Base-by-base conservation (phyloP, 768 basidiomycete genomes). In the Tulasnella calospora region DNA sequence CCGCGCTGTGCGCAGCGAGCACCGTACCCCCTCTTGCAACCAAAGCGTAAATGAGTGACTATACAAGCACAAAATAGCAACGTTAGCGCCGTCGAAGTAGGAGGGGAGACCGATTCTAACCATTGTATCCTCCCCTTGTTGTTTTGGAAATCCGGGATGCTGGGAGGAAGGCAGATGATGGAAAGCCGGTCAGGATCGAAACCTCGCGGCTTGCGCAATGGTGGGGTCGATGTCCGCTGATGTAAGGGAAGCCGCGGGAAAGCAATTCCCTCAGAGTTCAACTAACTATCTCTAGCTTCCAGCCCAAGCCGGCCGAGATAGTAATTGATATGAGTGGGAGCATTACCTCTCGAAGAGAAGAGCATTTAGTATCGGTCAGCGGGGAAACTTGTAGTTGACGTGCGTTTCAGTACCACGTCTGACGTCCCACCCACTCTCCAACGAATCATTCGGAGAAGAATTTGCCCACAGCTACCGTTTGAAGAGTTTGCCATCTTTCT, bases 1-100 rank as follows among this genome's bases (percentile, higher is more conserved):
- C 93, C 12, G 89, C 89, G 81, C 92, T 90, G 83, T 95, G 91
- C 82, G 96, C 95, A 23, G 94, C 95, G n/a, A 98, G 88, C 80
- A 98, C 91, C 23, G 89, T 90, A 13, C 91, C 91, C 1, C 84
- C 94, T 82, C 90, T 88, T 47, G 95, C 92, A 8, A 98, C 92
- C 69, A 96, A 87, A 51, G 94, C 92, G 80, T 96, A 94, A 80
- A 96, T 92, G 69, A 88, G 83, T 15, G 86, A 86, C 87, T 87
- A 86, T 23, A 8, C 47, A 23, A 74, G 21, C 47, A n/a, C 21
- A 47, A n/a, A 21, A n/a, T n/a, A n/a, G n/a, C n/a, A n/a, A n/a
- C n/a, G n/a, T n/a, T n/a, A n/a, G n/a, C n/a, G n/a, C n/a, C n/a
- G n/a, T 23, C 47, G 17, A n/a, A 23, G 23, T n/a, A 23, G 19